Evolutionary conservation across 2,329 filamentous ascomycete species (phyloP), one percentile per base, ranked within the genome.

Genomic region (Diaporthe velutina): DNA sequence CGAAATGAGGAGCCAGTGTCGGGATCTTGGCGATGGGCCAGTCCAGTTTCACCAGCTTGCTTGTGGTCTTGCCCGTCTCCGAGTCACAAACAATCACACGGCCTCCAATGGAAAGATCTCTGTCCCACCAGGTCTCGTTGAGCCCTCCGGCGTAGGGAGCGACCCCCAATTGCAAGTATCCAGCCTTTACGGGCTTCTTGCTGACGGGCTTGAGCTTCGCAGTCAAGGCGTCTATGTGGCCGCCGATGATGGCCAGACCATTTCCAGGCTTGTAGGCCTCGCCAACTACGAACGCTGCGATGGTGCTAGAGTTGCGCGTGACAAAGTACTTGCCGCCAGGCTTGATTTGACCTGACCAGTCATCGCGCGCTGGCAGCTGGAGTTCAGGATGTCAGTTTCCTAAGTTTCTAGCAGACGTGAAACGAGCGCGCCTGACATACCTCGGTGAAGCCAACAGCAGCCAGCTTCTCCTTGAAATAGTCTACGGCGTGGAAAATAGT

Each of bases 101-200:
- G 52, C 97, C 97, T 77, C 95, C 97, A 79, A 98, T 94, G 78
- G 94, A 93, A 70, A 99, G 89, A 83, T 99, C 97, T 50, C 97
- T 91, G 83, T 98, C 97, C 96, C 96, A 98, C 97, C 97, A 98
- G 1, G 97, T 98, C 77, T 89, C 88, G 82, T 96, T 97, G 76
- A 98, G 85, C 1, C 88, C 95, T 68, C 97, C 96, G 13, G 95
- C 96, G 82, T 98, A 99, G 0, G 94, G 97, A 3, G 97, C 96
- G 71, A 98, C 95, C 33, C 95, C 96, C 9, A 98, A 90, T 86
- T 98, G 95, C 38, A 95, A 83, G 81, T 95, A 99, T 71, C 97
- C 96, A 42, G 94, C 93, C 82, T 93, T 95, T 79, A 88, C 94
- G n/a, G 93, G 91, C 80, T 98, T 92, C 80, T 91, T 94, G 80